These are phyloP conservation scores for Pistacia integerrima DNA, from an alignment of 345 rosid species.

Conservation along the genomic window DNA sequence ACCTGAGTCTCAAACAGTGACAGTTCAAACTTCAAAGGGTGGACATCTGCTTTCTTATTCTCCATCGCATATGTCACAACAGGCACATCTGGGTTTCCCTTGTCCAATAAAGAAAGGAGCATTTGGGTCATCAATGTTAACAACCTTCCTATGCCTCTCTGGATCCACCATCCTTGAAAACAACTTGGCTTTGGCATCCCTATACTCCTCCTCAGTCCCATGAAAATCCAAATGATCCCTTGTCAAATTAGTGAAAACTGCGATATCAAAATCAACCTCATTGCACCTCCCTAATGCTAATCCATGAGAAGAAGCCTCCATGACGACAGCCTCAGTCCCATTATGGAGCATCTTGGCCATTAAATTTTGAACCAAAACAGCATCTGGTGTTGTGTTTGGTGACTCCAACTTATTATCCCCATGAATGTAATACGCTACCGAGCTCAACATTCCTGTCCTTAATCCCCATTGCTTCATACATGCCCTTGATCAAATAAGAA, in stretches of 20 bases:
- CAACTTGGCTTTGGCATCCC: conserved; percentile 78
- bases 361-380: conserved; percentile 82
- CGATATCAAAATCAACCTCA: conserved; percentile 89
- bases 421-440: conserved; percentile 69
- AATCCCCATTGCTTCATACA: conserved; percentile 95
- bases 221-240: conserved; percentile 57
- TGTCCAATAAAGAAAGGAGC: conserved; percentile 69
- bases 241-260: conserved; percentile 75
- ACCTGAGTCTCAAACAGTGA: conserved; percentile 91
- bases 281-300: conserved; percentile 69
- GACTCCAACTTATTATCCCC: conserved; percentile 74
- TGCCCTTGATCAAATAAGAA: conserved; percentile 74
- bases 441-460: conserved; percentile 85
- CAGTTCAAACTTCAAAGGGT: conserved; percentile 83
- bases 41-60: conserved; percentile 81
- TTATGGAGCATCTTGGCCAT: conserved; percentile 96
- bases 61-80: conserved; percentile 90
- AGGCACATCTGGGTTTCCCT: conserved; percentile 83
- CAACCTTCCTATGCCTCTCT: conserved; percentile 87
- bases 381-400: conserved; percentile 58
- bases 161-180: conserved; percentile 91
- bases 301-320: conserved; percentile 83
- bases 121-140: conserved; percentile 83
- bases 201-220: conserved; percentile 79
- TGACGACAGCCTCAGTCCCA: conserved; percentile 85